Evolutionary conservation across 2,329 filamentous ascomycete genomes (phyloP).

Genomic region (Colletotrichum simmondsii): DNA sequence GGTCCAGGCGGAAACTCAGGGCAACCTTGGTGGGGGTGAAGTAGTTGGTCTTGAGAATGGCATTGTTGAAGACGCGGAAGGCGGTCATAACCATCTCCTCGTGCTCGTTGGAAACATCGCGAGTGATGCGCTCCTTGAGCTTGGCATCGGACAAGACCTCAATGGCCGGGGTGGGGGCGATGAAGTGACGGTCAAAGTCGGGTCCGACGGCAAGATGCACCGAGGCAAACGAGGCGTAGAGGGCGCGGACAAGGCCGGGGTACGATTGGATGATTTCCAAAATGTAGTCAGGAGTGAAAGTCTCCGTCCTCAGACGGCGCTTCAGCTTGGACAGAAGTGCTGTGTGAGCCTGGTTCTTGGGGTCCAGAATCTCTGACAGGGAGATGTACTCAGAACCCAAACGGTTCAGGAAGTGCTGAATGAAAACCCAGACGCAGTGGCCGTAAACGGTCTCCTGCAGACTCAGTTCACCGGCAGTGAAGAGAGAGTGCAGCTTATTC

Average conservation of each 20-base stretch:
- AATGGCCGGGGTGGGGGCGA: slow-evolving; percentile 66
- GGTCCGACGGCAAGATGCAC: slow-evolving; percentile 74
- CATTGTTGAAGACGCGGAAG: slow-evolving; percentile 94
- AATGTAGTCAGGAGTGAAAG: slow-evolving; percentile 98
- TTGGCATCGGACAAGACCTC: slow-evolving; percentile 81
- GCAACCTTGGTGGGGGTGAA: slow-evolving; percentile 97
- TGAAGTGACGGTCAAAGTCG: slow-evolving; percentile 60
- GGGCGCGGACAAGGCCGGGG: slow-evolving; percentile 83
- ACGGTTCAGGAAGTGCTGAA: slow-evolving; percentile 97
- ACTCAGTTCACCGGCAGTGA: slow-evolving; percentile 86
- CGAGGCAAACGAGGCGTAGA: slow-evolving; percentile 93
- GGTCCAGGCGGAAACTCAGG: slow-evolving; percentile 93
- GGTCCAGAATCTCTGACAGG: slow-evolving; percentile 82
- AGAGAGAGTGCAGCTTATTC: slow-evolving; percentile 93
- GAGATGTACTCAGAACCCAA: slow-evolving; percentile 93
- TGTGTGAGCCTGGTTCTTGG: slow-evolving; percentile 65
- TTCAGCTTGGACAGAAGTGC: slow-evolving; percentile 76
- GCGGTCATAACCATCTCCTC: slow-evolving; percentile 98
- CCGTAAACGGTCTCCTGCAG: slow-evolving; percentile 97
- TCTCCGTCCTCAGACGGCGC: slow-evolving; percentile 93
- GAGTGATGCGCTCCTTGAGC: slow-evolving; percentile 81
- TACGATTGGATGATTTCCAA: slow-evolving; percentile 95
- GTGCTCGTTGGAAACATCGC: slow-evolving; percentile 89
- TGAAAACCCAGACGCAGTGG: slow-evolving; percentile 97
- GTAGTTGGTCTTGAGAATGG: slow-evolving; percentile 97